A percentile compares a stretch with the other conserved stretches of the same genome.
phyloP scores from a whole-genome alignment of 352 stramenopile genomes.

The Phytopythium helicoides region DNA sequence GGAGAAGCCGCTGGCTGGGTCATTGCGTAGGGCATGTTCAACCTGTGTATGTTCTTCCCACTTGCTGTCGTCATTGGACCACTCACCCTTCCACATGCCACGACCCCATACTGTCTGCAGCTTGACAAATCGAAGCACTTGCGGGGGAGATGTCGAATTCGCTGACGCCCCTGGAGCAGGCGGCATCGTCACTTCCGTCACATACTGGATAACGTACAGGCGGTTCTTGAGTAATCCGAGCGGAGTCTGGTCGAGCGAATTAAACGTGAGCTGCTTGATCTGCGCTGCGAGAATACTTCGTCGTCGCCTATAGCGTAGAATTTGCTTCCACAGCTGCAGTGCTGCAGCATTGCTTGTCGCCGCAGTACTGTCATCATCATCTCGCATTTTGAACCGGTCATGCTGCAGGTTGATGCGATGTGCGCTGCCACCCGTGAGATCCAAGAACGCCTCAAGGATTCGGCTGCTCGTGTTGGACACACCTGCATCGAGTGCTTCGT shows the following conservation, averaged over 20 bases:
- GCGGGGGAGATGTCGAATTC: background rate
- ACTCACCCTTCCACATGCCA: slow-evolving; percentile 81
- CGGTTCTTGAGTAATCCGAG: slow-evolving; percentile 75
- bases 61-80: slow-evolving; percentile 81
- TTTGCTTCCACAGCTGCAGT: slow-evolving; percentile 55
- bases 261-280: slow-evolving; percentile 69
- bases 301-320: slow-evolving; percentile 54
- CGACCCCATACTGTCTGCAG: slow-evolving; percentile 79
- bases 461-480: slow-evolving; percentile 42
- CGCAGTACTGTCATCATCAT: background rate
- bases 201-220: slow-evolving; percentile 69
- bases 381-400: slow-evolving; percentile 15
- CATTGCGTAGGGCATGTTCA: slow-evolving; percentile 56
- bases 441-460: slow-evolving; percentile 84
- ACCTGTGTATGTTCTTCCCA: slow-evolving; percentile 82
- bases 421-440: slow-evolving; percentile 85
- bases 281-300: slow-evolving; percentile 69
- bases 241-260: slow-evolving; percentile 50
- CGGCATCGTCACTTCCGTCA: slow-evolving; percentile 50
- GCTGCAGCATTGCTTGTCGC: slow-evolving; percentile 17
- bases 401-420: slow-evolving; percentile 70
- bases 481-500: slow-evolving; percentile 48
- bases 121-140: slow-evolving; percentile 68
- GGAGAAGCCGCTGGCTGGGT: slow-evolving; percentile 61
- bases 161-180: no score